Conservation (phyloP, 805 yeast genomes). For the Candida manassasensis region DNA sequence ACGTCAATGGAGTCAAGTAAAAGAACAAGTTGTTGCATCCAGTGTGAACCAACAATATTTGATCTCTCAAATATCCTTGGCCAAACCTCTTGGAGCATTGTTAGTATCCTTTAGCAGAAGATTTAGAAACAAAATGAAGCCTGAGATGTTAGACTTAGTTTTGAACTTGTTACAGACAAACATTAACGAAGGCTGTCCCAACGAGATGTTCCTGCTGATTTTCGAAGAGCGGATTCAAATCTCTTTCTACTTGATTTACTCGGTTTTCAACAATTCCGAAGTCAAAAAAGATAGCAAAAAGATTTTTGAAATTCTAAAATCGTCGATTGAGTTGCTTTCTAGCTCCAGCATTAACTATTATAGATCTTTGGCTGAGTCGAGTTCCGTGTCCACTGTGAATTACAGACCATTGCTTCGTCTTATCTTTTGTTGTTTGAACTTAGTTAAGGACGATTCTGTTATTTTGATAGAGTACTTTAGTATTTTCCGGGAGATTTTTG, state of each 20-base stretch:
- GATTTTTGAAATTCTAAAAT: constrained; percentile 39
- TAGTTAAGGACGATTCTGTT: constrained; percentile 37
- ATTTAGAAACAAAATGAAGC: constrained; percentile 18
- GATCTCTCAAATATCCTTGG: constrained; percentile 62
- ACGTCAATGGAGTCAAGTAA: constrained; percentile 38
- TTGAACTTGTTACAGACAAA: constrained; percentile 48
- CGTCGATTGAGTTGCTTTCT: constrained; percentile 41
- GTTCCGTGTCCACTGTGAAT: constrained; percentile 23
- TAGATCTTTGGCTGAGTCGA: constrained; percentile 34
- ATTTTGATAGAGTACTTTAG: constrained; percentile 45
- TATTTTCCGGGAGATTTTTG: constrained; percentile 54
- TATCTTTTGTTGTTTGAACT: constrained; percentile 43
- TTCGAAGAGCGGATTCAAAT: constrained; percentile 64
- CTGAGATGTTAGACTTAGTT: constrained; percentile 35
- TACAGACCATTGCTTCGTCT: constrained; percentile 63
- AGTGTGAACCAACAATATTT: constrained; percentile 61
- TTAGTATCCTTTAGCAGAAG: constrained; percentile 60
- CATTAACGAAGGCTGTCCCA: constrained; percentile 46
- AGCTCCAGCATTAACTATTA: constrained; percentile 49
- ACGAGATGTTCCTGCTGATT: constrained; percentile 44
- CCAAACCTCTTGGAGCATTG: constrained; percentile 76
- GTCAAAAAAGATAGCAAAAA: constrained; percentile 26
- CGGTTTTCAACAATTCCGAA: constrained; percentile 30
- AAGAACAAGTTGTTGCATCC: constrained; percentile 49
- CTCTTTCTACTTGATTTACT: constrained; percentile 48